phyloP scores from a whole-genome alignment of 495 filamentous ascomycete genomes.

The Cenococcum geophilum region DNA sequence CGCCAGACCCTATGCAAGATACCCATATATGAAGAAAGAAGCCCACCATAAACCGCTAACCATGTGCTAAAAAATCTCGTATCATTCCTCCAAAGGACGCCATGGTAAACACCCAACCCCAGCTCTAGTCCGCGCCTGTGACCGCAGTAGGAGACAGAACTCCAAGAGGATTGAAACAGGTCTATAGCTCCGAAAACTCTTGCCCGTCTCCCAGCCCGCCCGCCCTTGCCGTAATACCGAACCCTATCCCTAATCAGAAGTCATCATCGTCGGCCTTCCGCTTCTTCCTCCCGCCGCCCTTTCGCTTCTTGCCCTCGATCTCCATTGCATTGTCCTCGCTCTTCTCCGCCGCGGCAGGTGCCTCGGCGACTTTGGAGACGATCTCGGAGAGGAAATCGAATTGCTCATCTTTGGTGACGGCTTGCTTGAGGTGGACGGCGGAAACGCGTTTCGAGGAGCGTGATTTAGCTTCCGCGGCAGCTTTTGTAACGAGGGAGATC shows the following conservation, averaged over 20 bases:
- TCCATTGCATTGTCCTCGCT: conserved; percentile 51
- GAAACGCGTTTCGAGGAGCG: conserved; percentile 84
- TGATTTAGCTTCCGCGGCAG: conserved; percentile 72
- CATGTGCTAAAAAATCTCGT: no score
- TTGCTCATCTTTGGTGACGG: conserved; percentile 75
- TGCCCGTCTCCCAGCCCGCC: neutral
- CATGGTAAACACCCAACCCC: no score
- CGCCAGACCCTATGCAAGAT: no score
- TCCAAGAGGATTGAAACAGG: no score
- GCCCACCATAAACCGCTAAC: no score
- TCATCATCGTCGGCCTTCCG: conserved; percentile 36
- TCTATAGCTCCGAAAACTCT: neutral
- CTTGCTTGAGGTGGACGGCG: conserved; percentile 82
- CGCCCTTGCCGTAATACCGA: neutral
- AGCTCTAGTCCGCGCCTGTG: no score
- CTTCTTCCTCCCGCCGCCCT: conserved; percentile 37
- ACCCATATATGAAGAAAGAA: no score
- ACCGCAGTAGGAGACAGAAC: no score
- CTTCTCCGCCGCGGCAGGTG: conserved; percentile 49
- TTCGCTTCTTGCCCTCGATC: conserved; percentile 48
- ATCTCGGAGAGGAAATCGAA: conserved; percentile 93
- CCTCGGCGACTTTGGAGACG: conserved; percentile 76
- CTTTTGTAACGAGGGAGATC: conserved; percentile 83
- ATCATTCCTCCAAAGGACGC: no score
- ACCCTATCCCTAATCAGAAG: conserved; percentile 17